A percentile compares a stretch with the other conserved stretches of the same genome.
These are phyloP conservation scores for Collybia sp. DNA, from an alignment of 768 basidiomycete species.

Conservation along the genomic window DNA sequence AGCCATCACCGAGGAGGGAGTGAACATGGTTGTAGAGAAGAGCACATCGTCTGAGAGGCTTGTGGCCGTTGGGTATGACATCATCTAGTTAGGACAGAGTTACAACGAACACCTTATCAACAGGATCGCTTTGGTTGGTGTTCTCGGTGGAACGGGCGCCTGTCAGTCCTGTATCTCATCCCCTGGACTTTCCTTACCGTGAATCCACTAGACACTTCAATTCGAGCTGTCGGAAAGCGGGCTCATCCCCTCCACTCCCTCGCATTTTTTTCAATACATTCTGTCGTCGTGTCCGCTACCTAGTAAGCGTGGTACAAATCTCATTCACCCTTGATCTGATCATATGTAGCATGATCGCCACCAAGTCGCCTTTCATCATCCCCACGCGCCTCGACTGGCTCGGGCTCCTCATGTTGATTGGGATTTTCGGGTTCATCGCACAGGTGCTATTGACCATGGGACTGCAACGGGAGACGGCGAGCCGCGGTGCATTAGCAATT, in stretches of 20 bases:
- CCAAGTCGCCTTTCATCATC: constrained; percentile 32
- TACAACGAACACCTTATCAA: no score
- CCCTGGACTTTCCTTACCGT: background rate
- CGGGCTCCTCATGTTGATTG: constrained; percentile 37
- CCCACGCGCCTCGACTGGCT: constrained; percentile 40
- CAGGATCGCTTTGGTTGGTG: constrained; percentile 45
- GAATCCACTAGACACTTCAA: constrained; percentile 24
- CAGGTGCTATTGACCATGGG: constrained; percentile 56
- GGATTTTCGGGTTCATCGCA: constrained; percentile 42
- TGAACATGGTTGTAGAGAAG: background rate
- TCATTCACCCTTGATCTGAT: no score
- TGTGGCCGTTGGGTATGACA: constrained; percentile 40
- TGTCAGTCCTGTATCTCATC: constrained; percentile 27
- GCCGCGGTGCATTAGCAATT: constrained; percentile 55
- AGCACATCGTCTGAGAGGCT: constrained; percentile 34
- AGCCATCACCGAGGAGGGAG: background rate
- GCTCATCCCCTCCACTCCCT: constrained; percentile 68
- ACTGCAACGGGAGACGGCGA: constrained; percentile 36
- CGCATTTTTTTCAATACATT: background rate
- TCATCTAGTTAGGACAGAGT: no score
- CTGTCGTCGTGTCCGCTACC: background rate
- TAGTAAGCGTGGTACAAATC: background rate
- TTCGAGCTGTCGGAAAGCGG: constrained; percentile 67
- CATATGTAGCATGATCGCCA: constrained; percentile 33
- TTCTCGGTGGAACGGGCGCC: constrained; percentile 44